These are phyloP conservation scores for Onygenales sp. DNA, from an alignment of 2,329 filamentous ascomycete genomes.

Conservation along the genomic window DNA sequence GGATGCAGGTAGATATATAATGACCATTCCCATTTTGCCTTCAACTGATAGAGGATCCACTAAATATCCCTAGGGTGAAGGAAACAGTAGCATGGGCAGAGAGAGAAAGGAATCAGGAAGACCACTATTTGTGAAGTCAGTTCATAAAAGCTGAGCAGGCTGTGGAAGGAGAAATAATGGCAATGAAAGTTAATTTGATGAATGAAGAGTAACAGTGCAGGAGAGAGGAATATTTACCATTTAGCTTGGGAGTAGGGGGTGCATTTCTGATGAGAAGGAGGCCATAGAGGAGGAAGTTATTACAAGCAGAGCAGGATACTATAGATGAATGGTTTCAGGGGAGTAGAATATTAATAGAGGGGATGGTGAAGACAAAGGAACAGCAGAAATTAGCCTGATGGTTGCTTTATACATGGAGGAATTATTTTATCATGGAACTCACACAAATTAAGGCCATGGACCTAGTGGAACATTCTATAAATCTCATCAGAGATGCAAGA, in stretches of 20 bases:
- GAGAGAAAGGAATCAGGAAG: neutral
- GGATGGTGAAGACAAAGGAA: neutral
- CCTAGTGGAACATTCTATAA: neutral
- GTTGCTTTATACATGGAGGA: neutral
- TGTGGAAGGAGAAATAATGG: too few species aligned
- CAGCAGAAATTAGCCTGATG: too few species aligned
- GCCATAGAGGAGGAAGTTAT: too few species aligned
- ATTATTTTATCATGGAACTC: neutral
- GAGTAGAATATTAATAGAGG: neutral
- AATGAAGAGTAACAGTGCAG: too few species aligned
- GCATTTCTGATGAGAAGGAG: too few species aligned
- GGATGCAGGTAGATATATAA: too few species aligned
- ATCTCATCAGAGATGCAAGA: neutral
- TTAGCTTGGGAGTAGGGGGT: too few species aligned
- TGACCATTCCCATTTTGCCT: too few species aligned
- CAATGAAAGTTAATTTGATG: too few species aligned
- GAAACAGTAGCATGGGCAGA: neutral
- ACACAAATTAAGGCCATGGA: neutral
- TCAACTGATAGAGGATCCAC: neutral
- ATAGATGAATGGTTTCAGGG: neutral
- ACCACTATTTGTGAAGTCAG: neutral
- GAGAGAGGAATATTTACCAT: too few species aligned
- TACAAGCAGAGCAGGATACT: too few species aligned
- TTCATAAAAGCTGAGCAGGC: neutral
- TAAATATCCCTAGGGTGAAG: neutral